phyloP scores from a whole-genome alignment of 176 grass and related monocot genomes.

The Zea luxurians region DNA sequence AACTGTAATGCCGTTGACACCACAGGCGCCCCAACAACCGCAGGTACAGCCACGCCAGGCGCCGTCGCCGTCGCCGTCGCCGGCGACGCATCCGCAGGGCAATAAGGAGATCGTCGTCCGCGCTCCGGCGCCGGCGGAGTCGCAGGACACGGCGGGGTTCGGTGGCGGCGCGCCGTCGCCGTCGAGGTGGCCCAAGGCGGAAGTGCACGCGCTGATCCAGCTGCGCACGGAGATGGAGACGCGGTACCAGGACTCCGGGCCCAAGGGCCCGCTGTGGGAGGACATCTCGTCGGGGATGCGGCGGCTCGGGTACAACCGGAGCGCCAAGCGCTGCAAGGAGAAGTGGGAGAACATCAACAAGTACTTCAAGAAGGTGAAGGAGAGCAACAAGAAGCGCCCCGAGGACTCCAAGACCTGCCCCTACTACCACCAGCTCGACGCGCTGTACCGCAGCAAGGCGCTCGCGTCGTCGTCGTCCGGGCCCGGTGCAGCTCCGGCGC shows the following conservation, averaged over 20 bases:
- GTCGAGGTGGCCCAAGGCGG: constrained; percentile 88
- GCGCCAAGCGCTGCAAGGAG: constrained; percentile 91
- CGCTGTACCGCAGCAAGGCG: constrained; percentile 76
- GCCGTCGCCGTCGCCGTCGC: not conserved
- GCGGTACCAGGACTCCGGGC: constrained; percentile 70
- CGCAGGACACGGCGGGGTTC: constrained; percentile 17
- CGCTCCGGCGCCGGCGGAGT: constrained; percentile 19
- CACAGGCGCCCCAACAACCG: not conserved
- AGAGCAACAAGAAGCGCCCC: constrained; percentile 82
- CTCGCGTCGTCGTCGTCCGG: not conserved
- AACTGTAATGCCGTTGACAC: constrained; percentile 17
- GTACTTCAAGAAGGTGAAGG: constrained; percentile 99
- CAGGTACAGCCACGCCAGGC: not conserved
- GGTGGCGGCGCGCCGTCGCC: constrained; percentile 42
- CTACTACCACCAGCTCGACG: constrained; percentile 97
- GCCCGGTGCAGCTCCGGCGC: not conserved
- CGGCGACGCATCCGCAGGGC: not conserved
- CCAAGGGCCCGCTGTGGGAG: constrained; percentile 94
- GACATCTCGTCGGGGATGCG: constrained; percentile 89
- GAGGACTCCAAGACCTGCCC: constrained; percentile 98
- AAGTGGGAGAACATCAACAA: constrained; percentile 99
- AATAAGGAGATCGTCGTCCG: constrained; percentile 27
- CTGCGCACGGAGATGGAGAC: constrained; percentile 68
- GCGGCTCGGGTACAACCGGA: constrained; percentile 79
- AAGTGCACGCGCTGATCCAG: constrained; percentile 95